Evolutionary conservation across 129 eudicot genomes (phyloP).

Genomic region (Flaveria linearis): DNA sequence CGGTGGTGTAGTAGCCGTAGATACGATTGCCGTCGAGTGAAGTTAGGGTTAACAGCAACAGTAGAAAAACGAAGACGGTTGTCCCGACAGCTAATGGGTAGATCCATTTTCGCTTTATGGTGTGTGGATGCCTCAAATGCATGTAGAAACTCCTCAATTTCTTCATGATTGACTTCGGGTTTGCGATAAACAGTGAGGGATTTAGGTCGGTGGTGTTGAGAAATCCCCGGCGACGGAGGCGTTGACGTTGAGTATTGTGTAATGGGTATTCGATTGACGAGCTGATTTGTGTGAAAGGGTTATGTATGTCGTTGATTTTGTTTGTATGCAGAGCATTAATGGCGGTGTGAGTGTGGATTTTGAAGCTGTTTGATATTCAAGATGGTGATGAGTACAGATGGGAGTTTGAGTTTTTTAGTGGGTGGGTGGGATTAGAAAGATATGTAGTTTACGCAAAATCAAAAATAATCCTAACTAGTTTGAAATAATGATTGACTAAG

Average conservation of each 20-base stretch:
- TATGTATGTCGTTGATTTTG: constrained; percentile 20
- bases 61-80: constrained; percentile 41
- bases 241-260: too few species aligned
- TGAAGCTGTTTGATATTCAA: neutral
- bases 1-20: constrained; percentile 32
- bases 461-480: constrained; percentile 12
- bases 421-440: constrained; percentile 29
- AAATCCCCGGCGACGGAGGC: too few species aligned
- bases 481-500: constrained; percentile 3
- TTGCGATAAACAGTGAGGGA: too few species aligned
- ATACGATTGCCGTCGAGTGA: constrained; percentile 36
- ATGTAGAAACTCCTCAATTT: too few species aligned
- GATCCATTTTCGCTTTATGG: constrained; percentile 57
- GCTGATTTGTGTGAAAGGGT: constrained; percentile 1
- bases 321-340: constrained; percentile 26
- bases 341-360: constrained; percentile 38
- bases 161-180: too few species aligned
- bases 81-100: constrained; percentile 56
- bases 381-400: constrained; percentile 28
- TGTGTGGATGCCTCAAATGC: constrained; percentile 46
- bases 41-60: constrained; percentile 52
- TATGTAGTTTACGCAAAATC: neutral
- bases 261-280: too few species aligned
- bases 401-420: constrained; percentile 15
- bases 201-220: too few species aligned